These are phyloP conservation scores for Taxillus chinensis DNA, from an alignment of 164 flowering plant genomes.

Conservation along the genomic window DNA sequence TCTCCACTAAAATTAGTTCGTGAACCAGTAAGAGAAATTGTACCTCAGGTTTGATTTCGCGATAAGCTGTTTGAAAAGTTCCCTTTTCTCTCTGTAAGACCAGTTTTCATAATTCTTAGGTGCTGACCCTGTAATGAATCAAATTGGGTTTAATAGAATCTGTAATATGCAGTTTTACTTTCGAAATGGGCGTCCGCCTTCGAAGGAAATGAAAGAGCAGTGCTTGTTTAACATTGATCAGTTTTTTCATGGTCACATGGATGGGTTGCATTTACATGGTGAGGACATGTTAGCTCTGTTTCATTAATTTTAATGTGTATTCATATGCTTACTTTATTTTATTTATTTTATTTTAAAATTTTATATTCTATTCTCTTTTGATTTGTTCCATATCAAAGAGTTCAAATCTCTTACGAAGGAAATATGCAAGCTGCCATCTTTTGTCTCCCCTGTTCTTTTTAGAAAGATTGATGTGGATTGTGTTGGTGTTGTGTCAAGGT, in stretches of 20 bases:
- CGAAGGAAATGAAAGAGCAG: constrained; percentile 70
- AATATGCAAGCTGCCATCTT: constrained; percentile 95
- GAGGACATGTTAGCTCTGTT: too few relatives aligned
- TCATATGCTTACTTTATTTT: constrained; percentile 16
- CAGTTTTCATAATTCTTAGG: background rate
- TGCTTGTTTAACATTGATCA: constrained; percentile 53
- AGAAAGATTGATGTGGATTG: constrained; percentile 58
- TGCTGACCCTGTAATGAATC: constrained; percentile 1
- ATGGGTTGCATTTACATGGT: constrained; percentile 76
- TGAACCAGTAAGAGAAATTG: constrained; percentile 72
- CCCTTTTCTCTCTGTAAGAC: too few relatives aligned
- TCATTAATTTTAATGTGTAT: too few relatives aligned
- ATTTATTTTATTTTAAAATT: background rate
- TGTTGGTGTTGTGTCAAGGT: constrained; percentile 78
- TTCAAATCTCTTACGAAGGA: constrained; percentile 74
- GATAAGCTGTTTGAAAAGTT: too few relatives aligned
- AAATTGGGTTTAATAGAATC: background rate
- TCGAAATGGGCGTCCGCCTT: constrained; percentile 87
- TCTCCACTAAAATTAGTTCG: constrained; percentile 82
- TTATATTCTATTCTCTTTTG: constrained; percentile 8
- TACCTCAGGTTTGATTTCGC: constrained; percentile 67
- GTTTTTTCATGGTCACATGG: constrained; percentile 54
- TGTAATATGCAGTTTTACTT: constrained; percentile 69
- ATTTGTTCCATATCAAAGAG: constrained; percentile 22
- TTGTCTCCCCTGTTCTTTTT: constrained; percentile 75